phyloP scores from a whole-genome alignment of 768 basidiomycete genomes.

The Ramaria sp. region DNA sequence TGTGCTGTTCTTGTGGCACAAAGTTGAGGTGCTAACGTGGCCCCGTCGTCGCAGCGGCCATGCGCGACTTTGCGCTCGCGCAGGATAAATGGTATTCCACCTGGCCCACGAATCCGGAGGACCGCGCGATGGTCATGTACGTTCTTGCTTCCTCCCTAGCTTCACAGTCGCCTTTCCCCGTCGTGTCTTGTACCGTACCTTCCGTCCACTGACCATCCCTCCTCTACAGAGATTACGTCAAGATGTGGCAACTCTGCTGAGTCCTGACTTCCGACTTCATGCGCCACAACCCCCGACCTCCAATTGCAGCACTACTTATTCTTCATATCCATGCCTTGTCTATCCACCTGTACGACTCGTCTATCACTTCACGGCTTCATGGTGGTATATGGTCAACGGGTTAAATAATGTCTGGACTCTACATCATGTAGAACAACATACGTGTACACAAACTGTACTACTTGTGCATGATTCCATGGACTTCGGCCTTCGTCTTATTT shows the following conservation, averaged over 20 bases:
- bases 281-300: not conserved
- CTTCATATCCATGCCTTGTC: too few relatives aligned
- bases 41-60: conserved; percentile 4
- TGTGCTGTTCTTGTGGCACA: not conserved
- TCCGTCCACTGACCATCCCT: too few relatives aligned
- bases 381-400: too few relatives aligned
- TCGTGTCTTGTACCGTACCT: not conserved
- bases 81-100: conserved; percentile 12
- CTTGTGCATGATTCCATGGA: too few relatives aligned
- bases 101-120: conserved; percentile 8
- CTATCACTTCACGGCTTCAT: too few relatives aligned
- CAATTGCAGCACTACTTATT: too few relatives aligned
- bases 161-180: conserved; percentile 9
- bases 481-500: too few relatives aligned
- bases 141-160: conserved; percentile 3
- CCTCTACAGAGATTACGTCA: conserved; percentile 37
- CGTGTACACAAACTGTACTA: too few relatives aligned
- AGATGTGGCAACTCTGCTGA: conserved; percentile 47
- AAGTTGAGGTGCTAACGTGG: not conserved
- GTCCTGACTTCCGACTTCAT: not conserved
- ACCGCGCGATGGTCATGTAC: conserved; percentile 11
- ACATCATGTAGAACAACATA: too few relatives aligned
- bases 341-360: too few relatives aligned
- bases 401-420: too few relatives aligned
- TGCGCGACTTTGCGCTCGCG: conserved; percentile 11